phyloP scores from a whole-genome alignment of 495 filamentous ascomycete species.

The Chlorociboria aeruginascens region DNA sequence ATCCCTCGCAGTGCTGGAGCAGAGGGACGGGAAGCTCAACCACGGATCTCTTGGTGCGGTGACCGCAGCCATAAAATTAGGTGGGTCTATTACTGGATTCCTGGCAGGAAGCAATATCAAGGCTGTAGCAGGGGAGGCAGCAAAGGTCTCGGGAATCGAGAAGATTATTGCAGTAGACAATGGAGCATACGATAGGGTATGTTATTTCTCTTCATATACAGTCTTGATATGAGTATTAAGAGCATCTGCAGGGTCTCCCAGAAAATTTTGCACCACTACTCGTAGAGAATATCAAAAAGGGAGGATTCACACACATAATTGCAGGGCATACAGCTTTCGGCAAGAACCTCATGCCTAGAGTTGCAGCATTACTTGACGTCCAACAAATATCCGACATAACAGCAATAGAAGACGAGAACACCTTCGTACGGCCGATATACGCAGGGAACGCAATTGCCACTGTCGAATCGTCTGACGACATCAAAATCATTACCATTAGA shows the following conservation, averaged over 20 bases:
- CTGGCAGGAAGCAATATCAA: conserved; percentile 76
- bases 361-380: conserved; percentile 84
- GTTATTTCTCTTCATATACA: background rate
- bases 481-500: conserved; percentile 85
- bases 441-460: conserved; percentile 95
- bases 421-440: conserved; percentile 94
- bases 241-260: conserved; percentile 55
- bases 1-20: conserved; percentile 84
- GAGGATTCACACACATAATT: conserved; percentile 81
- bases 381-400: conserved; percentile 93
- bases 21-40: conserved; percentile 80
- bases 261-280: conserved; percentile 93
- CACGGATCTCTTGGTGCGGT: conserved; percentile 73
- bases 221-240: background rate
- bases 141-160: conserved; percentile 78
- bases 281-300: conserved; percentile 91
- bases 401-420: conserved; percentile 76
- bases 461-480: conserved; percentile 76
- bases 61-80: conserved; percentile 76
- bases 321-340: conserved; percentile 91
- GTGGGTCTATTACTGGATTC: conserved; percentile 75
- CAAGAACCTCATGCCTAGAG: conserved; percentile 88
- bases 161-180: conserved; percentile 87
- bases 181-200: conserved; percentile 76
- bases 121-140: conserved; percentile 71